A percentile compares a stretch with the other conserved stretches of the same genome.
Conservation (phyloP, 345 rosid species). For the Lumnitzera racemosa region DNA sequence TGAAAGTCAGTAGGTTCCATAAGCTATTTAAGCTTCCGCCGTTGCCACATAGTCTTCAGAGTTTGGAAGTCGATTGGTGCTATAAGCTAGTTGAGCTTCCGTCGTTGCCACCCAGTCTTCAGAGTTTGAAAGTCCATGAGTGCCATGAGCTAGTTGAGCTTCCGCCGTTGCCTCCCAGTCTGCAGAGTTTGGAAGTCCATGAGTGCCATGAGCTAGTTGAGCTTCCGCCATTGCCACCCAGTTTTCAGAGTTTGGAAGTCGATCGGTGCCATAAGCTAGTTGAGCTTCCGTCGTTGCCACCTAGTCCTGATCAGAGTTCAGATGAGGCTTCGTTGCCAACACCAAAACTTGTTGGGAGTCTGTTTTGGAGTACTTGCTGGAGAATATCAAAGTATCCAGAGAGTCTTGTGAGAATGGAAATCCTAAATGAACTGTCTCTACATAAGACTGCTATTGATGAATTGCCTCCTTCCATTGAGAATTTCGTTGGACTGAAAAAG, state of each 20-base stretch:
- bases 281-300: too few relatives aligned
- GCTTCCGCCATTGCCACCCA: too few relatives aligned
- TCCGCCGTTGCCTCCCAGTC: not conserved
- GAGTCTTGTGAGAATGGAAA: not conserved
- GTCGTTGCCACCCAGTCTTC: too few relatives aligned
- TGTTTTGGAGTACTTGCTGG: too few relatives aligned
- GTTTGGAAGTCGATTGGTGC: not conserved
- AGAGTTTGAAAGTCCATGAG: too few relatives aligned
- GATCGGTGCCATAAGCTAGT: not conserved
- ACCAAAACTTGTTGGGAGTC: too few relatives aligned
- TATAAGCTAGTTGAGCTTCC: not conserved
- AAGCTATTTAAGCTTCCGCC: slow-evolving; percentile 2
- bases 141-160: too few relatives aligned
- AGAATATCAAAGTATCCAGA: slow-evolving; percentile 3
- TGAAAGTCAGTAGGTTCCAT: slow-evolving; percentile 3
- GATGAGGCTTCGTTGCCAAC: too few relatives aligned
- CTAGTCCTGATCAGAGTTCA: too few relatives aligned
- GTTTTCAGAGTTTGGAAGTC: not conserved
- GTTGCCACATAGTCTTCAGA: not conserved
- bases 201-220: not conserved
- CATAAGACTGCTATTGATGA: slow-evolving; percentile 10
- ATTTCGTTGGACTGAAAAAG: not conserved
- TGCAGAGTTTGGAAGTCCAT: not conserved
- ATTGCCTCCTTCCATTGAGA: not conserved
- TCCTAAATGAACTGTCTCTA: not conserved